A percentile compares a stretch with the other conserved stretches of the same genome.
phyloP scores from a whole-genome alignment of 345 rosid genomes.

The Brassica rapa region DNA sequence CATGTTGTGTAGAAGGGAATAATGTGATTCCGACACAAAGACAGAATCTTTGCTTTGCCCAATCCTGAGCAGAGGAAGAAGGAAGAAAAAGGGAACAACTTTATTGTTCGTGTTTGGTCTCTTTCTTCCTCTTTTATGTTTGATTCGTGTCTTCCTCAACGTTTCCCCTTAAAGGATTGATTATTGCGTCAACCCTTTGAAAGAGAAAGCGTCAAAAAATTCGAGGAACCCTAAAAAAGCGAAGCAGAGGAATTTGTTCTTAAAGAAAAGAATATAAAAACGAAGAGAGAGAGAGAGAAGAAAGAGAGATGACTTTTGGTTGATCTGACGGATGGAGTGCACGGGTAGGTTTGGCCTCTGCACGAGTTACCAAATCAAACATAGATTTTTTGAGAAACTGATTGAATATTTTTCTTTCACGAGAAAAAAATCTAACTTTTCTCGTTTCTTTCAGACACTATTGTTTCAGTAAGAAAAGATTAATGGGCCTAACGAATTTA shows the following conservation, averaged over 20 bases:
- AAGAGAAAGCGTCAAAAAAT: slow-evolving; percentile 39
- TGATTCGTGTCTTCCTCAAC: slow-evolving; percentile 28
- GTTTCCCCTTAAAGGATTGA: slow-evolving; percentile 27
- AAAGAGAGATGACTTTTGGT: slow-evolving; percentile 32
- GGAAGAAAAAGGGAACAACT: slow-evolving; percentile 9
- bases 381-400: background rate
- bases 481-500: background rate
- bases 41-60: slow-evolving; percentile 30
- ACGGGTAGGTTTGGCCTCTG: slow-evolving; percentile 54
- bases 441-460: background rate
- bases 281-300: slow-evolving; percentile 16
- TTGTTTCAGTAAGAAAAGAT: background rate
- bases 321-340: slow-evolving; percentile 46
- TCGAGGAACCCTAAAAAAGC: slow-evolving; percentile 34
- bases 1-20: slow-evolving; percentile 22
- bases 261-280: background rate
- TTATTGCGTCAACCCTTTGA: slow-evolving; percentile 36
- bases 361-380: slow-evolving; percentile 11
- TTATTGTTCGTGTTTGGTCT: slow-evolving; percentile 17
- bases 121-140: slow-evolving; percentile 23
- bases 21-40: slow-evolving; percentile 30
- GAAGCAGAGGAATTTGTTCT: slow-evolving; percentile 33
- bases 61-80: slow-evolving; percentile 10
- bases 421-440: background rate
- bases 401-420: background rate